These are phyloP conservation scores for Pseudozyma pruni DNA, from an alignment of 1,284 basidiomycete genomes.

Conservation along the genomic window DNA sequence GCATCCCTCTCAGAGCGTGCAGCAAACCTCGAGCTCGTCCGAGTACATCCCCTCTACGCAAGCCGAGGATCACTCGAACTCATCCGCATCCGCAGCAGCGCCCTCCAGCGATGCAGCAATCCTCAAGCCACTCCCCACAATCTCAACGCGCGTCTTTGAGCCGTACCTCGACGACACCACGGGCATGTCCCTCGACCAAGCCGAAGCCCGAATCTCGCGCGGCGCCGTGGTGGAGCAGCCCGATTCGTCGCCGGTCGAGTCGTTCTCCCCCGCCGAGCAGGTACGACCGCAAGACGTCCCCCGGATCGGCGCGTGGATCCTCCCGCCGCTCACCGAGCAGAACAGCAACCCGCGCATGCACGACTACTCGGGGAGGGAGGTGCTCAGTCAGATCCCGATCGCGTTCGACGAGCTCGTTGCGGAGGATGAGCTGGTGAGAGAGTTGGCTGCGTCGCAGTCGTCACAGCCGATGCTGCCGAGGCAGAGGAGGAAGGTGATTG, in stretches of 20 bases:
- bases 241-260: constrained; percentile 35
- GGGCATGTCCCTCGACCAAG: constrained; percentile 28
- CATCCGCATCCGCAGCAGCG: background rate
- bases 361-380: constrained; percentile 22
- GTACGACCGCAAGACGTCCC: constrained; percentile 24
- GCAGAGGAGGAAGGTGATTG: background rate
- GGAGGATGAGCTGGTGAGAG: background rate
- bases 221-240: background rate
- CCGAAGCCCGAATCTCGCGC: constrained; percentile 8
- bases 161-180: constrained; percentile 43
- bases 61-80: constrained; percentile 8
- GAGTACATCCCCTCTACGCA: constrained; percentile 24
- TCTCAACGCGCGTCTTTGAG: constrained; percentile 29
- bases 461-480: background rate
- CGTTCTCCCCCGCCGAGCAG: constrained; percentile 22
- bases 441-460: constrained; percentile 4
- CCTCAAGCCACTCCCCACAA: constrained; percentile 19
- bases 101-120: background rate
- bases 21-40: constrained; percentile 6
- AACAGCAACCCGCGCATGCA: constrained; percentile 22
- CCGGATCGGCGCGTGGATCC: constrained; percentile 30
- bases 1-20: background rate
- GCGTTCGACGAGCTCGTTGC: background rate
- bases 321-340: constrained; percentile 31
- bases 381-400: constrained; percentile 36